These are phyloP conservation scores for Talaromyces thailandensis DNA, from an alignment of 495 filamentous ascomycete genomes.

Conservation along the genomic window DNA sequence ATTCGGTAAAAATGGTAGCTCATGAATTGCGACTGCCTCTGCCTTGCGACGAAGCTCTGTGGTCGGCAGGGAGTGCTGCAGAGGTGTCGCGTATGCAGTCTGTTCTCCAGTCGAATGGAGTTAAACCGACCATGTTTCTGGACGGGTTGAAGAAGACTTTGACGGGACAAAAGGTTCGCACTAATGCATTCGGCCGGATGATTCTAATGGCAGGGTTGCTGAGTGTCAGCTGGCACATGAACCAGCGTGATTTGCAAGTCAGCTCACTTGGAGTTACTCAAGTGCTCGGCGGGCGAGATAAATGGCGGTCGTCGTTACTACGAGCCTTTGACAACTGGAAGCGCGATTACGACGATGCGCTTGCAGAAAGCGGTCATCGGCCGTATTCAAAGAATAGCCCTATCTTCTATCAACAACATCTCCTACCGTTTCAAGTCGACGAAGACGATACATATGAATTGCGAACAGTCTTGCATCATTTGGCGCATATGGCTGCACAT, in stretches of 20 bases:
- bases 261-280: slow-evolving; percentile 72
- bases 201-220: slow-evolving; percentile 92
- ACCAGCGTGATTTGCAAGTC: slow-evolving; percentile 91
- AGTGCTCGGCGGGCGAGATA: slow-evolving; percentile 81
- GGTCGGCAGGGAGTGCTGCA: slow-evolving; percentile 82
- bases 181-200: slow-evolving; percentile 90
- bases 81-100: slow-evolving; percentile 86
- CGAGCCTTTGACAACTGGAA: slow-evolving; percentile 95
- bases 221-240: slow-evolving; percentile 96
- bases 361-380: slow-evolving; percentile 41
- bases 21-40: slow-evolving; percentile 90
- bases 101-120: slow-evolving; percentile 69
- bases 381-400: slow-evolving; percentile 14
- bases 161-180: slow-evolving; percentile 77
- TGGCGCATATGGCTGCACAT: slow-evolving; percentile 97
- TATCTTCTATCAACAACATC: slow-evolving; percentile 32
- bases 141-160: slow-evolving; percentile 88
- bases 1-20: slow-evolving; percentile 94
- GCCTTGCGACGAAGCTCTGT: slow-evolving; percentile 88
- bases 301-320: slow-evolving; percentile 83
- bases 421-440: slow-evolving; percentile 32
- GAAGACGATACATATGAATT: slow-evolving; percentile 78
- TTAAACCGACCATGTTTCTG: slow-evolving; percentile 80
- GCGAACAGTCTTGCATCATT: slow-evolving; percentile 78
- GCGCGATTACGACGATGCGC: slow-evolving; percentile 77